Evolutionary conservation across 192 early-diverging fungal genomes (phyloP).

Genomic region (Coemansia erecta): DNA sequence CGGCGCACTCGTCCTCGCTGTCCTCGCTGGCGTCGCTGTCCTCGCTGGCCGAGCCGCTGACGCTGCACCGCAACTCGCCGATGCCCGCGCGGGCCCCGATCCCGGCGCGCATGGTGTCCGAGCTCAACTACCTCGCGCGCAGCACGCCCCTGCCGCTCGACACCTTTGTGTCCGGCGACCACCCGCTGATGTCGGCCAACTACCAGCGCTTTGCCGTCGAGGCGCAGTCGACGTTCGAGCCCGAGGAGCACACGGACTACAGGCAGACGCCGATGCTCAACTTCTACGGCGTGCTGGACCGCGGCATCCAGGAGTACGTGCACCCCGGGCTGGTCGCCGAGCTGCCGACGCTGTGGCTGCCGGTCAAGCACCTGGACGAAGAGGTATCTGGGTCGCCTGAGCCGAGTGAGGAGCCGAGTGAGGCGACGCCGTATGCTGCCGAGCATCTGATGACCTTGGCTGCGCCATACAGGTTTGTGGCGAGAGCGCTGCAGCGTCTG

Average conservation of each 20-base stretch:
- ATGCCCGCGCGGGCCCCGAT: constrained; percentile 20
- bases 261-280: constrained; percentile 74
- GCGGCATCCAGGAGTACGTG: constrained; percentile 65
- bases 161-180: constrained; percentile 10
- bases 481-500: constrained; percentile 7
- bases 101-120: constrained; percentile 28
- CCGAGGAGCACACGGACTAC: constrained; percentile 62
- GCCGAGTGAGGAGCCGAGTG: too few relatives aligned
- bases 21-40: background rate
- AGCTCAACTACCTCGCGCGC: constrained; percentile 39
- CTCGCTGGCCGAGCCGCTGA: background rate
- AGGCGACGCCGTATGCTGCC: background rate
- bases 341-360: constrained; percentile 73
- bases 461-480: background rate
- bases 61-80: constrained; percentile 31
- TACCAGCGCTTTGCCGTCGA: constrained; percentile 49
- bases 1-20: background rate
- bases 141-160: constrained; percentile 6
- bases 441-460: background rate
- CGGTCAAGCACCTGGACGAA: constrained; percentile 37
- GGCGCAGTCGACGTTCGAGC: constrained; percentile 42
- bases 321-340: constrained; percentile 67
- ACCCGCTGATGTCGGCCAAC: constrained; percentile 33
- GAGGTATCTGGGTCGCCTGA: too few relatives aligned
- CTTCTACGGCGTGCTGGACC: constrained; percentile 69